A percentile compares a stretch with the other conserved stretches of the same genome.
Evolutionary conservation across 192 early-diverging fungal genomes (phyloP).

Genomic region (Geosiphon pyriformis): DNA sequence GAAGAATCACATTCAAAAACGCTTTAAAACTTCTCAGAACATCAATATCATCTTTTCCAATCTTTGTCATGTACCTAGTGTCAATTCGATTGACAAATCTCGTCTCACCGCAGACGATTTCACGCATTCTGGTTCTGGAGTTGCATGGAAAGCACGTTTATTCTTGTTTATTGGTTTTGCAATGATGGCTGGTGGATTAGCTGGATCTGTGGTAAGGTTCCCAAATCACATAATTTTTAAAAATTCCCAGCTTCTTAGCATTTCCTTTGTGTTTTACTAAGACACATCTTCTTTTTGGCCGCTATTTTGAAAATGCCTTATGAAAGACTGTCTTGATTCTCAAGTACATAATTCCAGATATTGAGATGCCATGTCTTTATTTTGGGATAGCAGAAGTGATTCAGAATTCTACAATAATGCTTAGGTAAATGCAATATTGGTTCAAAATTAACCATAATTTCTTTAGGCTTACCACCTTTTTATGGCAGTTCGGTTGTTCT

Average conservation of each 20-base stretch:
- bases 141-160: conserved; percentile 43
- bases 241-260: no score
- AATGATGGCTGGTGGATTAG: conserved; percentile 54
- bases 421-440: conserved; percentile 11
- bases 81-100: conserved; percentile 50
- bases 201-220: conserved; percentile 47
- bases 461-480: not conserved
- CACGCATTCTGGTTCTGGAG: conserved; percentile 33
- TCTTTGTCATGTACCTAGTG: conserved; percentile 29
- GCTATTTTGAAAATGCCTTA: no score
- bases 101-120: conserved; percentile 41
- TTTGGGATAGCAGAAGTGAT: conserved; percentile 24
- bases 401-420: conserved; percentile 22
- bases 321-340: conserved; percentile 27
- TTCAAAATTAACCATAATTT: not conserved
- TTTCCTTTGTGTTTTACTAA: not conserved
- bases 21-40: no score
- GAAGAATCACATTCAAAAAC: no score
- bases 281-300: not conserved
- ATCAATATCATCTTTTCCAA: no score
- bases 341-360: conserved; percentile 21
- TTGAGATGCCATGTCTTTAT: conserved; percentile 18
- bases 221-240: no score
- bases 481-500: conserved; percentile 34
- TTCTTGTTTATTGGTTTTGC: conserved; percentile 58